phyloP scores from a whole-genome alignment of 2,329 filamentous ascomycete species.

The Hymenoscyphus albidus region DNA sequence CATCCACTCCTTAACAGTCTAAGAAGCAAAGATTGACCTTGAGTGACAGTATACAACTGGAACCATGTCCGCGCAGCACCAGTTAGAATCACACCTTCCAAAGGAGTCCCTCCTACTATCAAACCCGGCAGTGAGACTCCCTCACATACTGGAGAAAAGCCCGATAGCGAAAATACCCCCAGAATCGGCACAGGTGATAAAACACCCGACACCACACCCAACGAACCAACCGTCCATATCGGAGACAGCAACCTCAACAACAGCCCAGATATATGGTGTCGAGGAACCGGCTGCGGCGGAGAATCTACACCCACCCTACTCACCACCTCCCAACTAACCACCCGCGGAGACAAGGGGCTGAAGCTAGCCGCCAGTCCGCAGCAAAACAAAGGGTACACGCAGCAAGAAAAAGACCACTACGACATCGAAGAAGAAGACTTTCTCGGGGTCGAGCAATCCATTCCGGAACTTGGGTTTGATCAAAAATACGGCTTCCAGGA shows the following conservation, averaged over 20 bases:
- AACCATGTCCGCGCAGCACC: constrained; percentile 1
- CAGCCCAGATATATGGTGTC: neutral
- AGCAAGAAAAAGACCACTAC: neutral
- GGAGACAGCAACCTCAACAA: neutral
- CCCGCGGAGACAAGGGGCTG: neutral
- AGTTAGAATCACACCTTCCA: neutral
- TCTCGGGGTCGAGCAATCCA: neutral
- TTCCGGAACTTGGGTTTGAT: neutral
- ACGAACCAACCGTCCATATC: neutral
- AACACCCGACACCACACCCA: neutral
- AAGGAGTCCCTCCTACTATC: neutral
- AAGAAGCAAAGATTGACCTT: neutral
- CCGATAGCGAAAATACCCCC: neutral
- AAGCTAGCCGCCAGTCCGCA: neutral
- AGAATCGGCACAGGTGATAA: neutral
- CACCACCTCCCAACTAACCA: no score
- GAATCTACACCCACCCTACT: no score
- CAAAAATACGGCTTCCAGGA: neutral
- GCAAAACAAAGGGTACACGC: neutral
- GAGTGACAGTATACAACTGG: neutral
- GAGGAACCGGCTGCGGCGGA: no score
- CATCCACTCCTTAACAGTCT: neutral
- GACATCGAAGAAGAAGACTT: neutral
- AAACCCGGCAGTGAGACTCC: neutral
- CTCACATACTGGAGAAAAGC: neutral